Evolutionary conservation across 2,329 filamentous ascomycete species (phyloP).

Genomic region (Calonectria fujianensis): DNA sequence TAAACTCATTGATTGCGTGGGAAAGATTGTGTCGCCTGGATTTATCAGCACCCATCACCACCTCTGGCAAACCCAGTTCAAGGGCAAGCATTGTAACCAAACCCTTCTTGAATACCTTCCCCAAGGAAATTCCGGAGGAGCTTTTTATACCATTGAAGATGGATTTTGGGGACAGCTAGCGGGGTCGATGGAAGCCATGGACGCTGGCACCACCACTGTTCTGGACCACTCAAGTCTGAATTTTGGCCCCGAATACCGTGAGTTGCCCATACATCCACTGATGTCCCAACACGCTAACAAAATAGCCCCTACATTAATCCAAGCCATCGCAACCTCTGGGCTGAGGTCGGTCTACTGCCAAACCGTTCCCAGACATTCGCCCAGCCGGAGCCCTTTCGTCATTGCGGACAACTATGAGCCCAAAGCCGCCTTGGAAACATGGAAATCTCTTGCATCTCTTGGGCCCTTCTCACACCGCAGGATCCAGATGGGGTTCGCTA

Average conservation of each 20-base stretch:
- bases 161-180: constrained; percentile 17
- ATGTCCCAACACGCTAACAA: background rate
- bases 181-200: constrained; percentile 2
- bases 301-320: constrained; percentile 5
- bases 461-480: background rate
- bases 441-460: background rate
- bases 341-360: constrained; percentile 4
- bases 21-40: constrained; percentile 38
- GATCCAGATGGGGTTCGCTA: constrained; percentile 10
- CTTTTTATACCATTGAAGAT: constrained; percentile 1
- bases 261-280: background rate
- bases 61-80: constrained; percentile 35
- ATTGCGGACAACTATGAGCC: background rate
- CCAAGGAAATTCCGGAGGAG: background rate
- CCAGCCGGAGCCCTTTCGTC: background rate
- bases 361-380: background rate
- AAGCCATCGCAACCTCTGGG: constrained; percentile 4
- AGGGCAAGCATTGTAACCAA: constrained; percentile 32
- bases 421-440: background rate
- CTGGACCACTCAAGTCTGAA: constrained; percentile 5
- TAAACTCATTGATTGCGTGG: background rate
- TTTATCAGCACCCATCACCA: constrained; percentile 42
- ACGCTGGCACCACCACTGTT: background rate
- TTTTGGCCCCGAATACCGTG: constrained; percentile 9
- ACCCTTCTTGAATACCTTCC: constrained; percentile 13